A percentile compares a stretch with the other conserved stretches of the same genome.
Evolutionary conservation across 1,284 basidiomycete genomes (phyloP).

Genomic region (Waitea zeae): DNA sequence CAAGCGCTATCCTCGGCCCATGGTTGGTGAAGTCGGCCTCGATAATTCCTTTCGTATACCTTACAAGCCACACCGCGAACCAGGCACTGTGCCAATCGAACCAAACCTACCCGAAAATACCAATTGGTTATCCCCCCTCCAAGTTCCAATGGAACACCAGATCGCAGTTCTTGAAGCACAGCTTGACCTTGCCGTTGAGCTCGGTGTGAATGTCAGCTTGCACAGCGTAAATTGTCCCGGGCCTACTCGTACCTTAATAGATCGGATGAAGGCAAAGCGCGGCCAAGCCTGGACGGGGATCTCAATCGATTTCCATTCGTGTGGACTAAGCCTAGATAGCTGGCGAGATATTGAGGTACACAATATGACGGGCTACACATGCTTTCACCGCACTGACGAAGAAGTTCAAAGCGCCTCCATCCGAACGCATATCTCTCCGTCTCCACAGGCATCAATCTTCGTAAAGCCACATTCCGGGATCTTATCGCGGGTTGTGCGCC

Average conservation of each 20-base stretch:
- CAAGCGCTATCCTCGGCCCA: too few species aligned
- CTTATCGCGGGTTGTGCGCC: slow-evolving; percentile 43
- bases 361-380: too few species aligned
- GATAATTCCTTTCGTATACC: slow-evolving; percentile 61
- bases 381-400: too few species aligned
- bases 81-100: too few species aligned
- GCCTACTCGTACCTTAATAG: slow-evolving; percentile 43
- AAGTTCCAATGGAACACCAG: slow-evolving; percentile 59
- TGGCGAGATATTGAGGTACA: slow-evolving; percentile 51
- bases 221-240: slow-evolving; percentile 64
- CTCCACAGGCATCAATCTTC: slow-evolving; percentile 60
- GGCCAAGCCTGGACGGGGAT: slow-evolving; percentile 35
- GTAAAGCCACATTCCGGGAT: slow-evolving; percentile 36
- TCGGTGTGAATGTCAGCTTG: slow-evolving; percentile 53
- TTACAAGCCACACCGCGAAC: too few species aligned
- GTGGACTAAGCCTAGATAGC: slow-evolving; percentile 51
- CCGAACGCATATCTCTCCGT: slow-evolving; percentile 61
- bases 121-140: slow-evolving; percentile 45
- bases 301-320: slow-evolving; percentile 66
- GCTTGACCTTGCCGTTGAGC: slow-evolving; percentile 55
- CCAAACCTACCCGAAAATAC: slow-evolving; percentile 23
- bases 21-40: slow-evolving; percentile 75
- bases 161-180: slow-evolving; percentile 56
- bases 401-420: slow-evolving; percentile 52
- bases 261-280: slow-evolving; percentile 30